Conservation (phyloP, 1,284 basidiomycete species). For the Trametes hirsuta region DNA sequence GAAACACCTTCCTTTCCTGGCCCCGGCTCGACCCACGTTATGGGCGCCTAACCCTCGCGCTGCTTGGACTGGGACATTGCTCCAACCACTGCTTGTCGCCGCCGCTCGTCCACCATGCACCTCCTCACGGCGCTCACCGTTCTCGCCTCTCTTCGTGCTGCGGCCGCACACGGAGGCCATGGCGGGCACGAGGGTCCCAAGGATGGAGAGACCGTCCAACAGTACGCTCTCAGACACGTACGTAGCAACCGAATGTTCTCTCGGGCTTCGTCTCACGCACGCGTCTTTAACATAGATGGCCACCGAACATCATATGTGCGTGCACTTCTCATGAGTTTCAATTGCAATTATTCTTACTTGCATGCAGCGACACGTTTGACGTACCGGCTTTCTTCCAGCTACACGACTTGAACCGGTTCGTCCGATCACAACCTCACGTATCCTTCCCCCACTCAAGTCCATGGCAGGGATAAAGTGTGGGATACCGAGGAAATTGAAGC, state of each 20-base stretch:
- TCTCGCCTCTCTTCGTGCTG: conserved; percentile 33
- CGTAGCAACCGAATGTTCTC: conserved; percentile 28
- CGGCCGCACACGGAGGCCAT: conserved; percentile 31
- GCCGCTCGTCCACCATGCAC: conserved; percentile 29
- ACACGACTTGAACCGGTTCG: conserved; percentile 87
- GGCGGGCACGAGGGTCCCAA: conserved; percentile 24
- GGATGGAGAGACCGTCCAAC: conserved; percentile 36
- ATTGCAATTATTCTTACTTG: conserved; percentile 1
- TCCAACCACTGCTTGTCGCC: background rate
- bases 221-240: conserved; percentile 70
- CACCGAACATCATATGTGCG: conserved; percentile 83
- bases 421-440: conserved; percentile 7
- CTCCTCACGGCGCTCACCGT: conserved; percentile 42
- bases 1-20: conserved; percentile 5
- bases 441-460: background rate
- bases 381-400: conserved; percentile 82
- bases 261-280: conserved; percentile 22
- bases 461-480: conserved; percentile 68
- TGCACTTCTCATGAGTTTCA: background rate
- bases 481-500: conserved; percentile 85
- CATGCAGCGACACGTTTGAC: conserved; percentile 74
- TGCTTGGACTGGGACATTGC: background rate
- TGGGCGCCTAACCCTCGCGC: conserved; percentile 6
- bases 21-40: background rate
- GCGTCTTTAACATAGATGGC: conserved; percentile 61